Conservation (phyloP, 2,329 filamentous ascomycete species). For the Talaromyces amestolkiae region DNA sequence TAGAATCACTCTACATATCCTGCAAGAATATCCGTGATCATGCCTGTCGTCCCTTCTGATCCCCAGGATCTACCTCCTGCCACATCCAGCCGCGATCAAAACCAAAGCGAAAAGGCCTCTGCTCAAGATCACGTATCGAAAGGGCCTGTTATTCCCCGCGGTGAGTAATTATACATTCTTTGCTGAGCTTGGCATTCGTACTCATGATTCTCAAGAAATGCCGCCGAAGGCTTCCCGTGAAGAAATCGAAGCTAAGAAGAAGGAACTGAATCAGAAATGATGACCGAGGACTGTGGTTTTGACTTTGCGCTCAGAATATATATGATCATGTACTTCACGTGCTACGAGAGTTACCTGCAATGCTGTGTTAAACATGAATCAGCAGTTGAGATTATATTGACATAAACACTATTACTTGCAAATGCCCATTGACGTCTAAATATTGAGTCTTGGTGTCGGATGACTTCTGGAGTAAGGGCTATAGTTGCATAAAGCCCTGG, state of each 20-base stretch:
- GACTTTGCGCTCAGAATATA: not conserved
- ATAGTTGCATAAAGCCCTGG: not conserved
- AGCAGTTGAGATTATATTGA: not conserved
- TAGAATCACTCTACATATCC: too few species aligned
- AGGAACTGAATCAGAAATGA: constrained; percentile 61
- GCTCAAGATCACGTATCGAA: constrained; percentile 40
- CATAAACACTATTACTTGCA: not conserved
- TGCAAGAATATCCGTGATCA: constrained; percentile 19
- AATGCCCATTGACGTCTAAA: not conserved
- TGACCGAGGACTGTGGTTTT: not conserved
- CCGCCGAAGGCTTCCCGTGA: constrained; percentile 56
- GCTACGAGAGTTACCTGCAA: not conserved
- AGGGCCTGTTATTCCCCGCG: constrained; percentile 46
- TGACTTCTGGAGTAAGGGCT: not conserved
- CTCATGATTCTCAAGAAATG: constrained; percentile 32
- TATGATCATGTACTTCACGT: not conserved
- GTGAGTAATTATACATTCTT: constrained; percentile 28
- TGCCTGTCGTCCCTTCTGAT: constrained; percentile 30
- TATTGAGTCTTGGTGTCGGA: not conserved
- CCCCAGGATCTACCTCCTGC: constrained; percentile 26
- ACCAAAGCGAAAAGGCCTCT: constrained; percentile 38
- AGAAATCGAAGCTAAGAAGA: constrained; percentile 63
- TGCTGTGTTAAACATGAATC: not conserved
- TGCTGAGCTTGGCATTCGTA: not conserved
- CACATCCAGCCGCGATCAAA: constrained; percentile 23